Conservation (phyloP, 1,284 basidiomycete species). For the Coniophora puteana region DNA sequence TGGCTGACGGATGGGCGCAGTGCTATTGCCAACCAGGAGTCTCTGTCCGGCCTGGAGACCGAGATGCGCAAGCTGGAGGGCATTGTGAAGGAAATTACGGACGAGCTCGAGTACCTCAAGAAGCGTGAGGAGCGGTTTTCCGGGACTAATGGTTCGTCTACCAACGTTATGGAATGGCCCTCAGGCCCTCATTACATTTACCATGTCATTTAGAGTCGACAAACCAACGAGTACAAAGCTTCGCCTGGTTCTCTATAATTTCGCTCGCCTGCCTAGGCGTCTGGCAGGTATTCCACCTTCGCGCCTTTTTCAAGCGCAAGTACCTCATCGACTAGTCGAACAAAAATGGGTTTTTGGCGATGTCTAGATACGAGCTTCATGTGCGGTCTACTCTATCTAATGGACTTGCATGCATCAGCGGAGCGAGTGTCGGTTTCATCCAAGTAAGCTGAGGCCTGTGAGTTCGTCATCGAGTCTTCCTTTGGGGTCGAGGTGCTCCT, state of each 20-base stretch:
- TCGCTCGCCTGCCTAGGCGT: constrained; percentile 81
- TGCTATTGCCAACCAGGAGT: constrained; percentile 98
- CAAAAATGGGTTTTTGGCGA: too few species aligned
- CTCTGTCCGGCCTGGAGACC: constrained; percentile 91
- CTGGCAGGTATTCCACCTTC: constrained; percentile 94
- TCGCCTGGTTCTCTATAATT: constrained; percentile 85
- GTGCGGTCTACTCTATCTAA: too few species aligned
- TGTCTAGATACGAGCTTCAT: too few species aligned
- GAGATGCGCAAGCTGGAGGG: constrained; percentile 98
- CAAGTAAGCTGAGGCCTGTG: too few species aligned
- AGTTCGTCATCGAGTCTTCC: too few species aligned
- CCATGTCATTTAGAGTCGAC: constrained; percentile 73
- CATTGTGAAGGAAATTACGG: constrained; percentile 89
- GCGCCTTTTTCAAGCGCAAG: constrained; percentile 95
- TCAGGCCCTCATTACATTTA: constrained; percentile 8
- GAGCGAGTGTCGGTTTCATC: too few species aligned
- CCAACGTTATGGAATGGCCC: neutral
- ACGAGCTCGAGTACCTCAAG: constrained; percentile 93
- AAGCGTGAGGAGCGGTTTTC: constrained; percentile 86
- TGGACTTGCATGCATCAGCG: too few species aligned
- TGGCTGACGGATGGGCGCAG: constrained; percentile 34
- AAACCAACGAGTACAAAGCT: constrained; percentile 87
- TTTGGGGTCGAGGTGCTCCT: too few species aligned
- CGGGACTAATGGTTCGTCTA: constrained; percentile 82
- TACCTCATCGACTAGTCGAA: constrained; percentile 98